phyloP scores from a whole-genome alignment of 345 rosid species.

The Melaleuca alternifolia region DNA sequence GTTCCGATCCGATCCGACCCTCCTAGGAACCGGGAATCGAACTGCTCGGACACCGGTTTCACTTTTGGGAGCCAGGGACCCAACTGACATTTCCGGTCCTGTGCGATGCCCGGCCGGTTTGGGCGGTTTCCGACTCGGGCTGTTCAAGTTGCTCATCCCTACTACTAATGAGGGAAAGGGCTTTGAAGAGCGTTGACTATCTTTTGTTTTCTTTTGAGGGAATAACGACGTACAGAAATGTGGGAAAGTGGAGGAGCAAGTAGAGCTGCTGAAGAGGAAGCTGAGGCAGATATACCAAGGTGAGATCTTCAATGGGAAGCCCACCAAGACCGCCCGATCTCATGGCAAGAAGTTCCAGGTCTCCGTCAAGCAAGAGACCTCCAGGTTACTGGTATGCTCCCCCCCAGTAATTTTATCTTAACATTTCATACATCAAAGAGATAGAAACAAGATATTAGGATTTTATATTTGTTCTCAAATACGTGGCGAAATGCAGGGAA shows the following conservation, averaged over 20 bases:
- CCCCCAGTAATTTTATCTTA: neutral
- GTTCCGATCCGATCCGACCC: too few relatives aligned
- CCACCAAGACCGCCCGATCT: slow-evolving; percentile 89
- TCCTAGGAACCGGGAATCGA: too few relatives aligned
- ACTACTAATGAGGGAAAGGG: too few relatives aligned
- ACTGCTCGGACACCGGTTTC: too few relatives aligned
- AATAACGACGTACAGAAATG: slow-evolving; percentile 46
- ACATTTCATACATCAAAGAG: neutral
- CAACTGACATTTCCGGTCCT: too few relatives aligned
- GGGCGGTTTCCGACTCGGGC: too few relatives aligned
- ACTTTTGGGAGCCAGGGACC: too few relatives aligned
- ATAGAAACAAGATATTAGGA: neutral
- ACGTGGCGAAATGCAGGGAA: slow-evolving; percentile 37
- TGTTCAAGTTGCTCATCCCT: too few relatives aligned
- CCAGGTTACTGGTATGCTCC: slow-evolving; percentile 59
- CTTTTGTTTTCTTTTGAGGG: neutral
- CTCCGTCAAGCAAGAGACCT: slow-evolving; percentile 76
- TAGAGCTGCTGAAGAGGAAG: slow-evolving; percentile 70
- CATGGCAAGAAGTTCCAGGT: slow-evolving; percentile 95
- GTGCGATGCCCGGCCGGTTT: too few relatives aligned
- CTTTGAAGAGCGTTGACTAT: neutral
- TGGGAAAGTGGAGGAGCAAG: slow-evolving; percentile 74
- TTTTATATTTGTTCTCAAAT: neutral
- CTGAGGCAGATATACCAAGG: slow-evolving; percentile 79
- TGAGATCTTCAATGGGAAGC: slow-evolving; percentile 72